These are phyloP conservation scores for Hanseniaspora thailandica DNA, from an alignment of 805 yeast genomes.

Conservation along the genomic window DNA sequence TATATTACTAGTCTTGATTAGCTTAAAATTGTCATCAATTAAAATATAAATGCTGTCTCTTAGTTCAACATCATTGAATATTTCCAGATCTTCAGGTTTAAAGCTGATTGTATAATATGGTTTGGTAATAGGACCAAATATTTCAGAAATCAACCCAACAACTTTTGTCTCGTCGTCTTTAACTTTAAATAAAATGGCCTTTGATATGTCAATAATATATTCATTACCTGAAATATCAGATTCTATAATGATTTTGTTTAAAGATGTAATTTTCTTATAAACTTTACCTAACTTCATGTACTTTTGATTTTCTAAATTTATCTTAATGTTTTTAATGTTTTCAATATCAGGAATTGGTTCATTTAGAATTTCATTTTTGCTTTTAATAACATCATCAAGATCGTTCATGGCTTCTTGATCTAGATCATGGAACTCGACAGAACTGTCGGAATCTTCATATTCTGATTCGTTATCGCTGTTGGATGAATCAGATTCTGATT, in stretches of 20 bases:
- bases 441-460: constrained; percentile 7
- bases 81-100: constrained; percentile 18
- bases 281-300: constrained; percentile 12
- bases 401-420: constrained; percentile 19
- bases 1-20: constrained; percentile 23
- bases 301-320: constrained; percentile 46
- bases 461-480: constrained; percentile 22
- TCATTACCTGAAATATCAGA: constrained; percentile 32
- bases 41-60: constrained; percentile 2
- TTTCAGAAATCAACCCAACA: constrained; percentile 73
- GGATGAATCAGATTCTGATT: constrained; percentile 6
- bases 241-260: constrained; percentile 40
- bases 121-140: constrained; percentile 72
- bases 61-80: constrained; percentile 14
- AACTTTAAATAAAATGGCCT: not conserved
- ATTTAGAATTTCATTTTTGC: constrained; percentile 64
- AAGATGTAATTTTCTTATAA: constrained; percentile 5
- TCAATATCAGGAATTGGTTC: constrained; percentile 62
- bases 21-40: constrained; percentile 11
- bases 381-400: constrained; percentile 51
- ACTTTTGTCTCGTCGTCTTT: constrained; percentile 30
- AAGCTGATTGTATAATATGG: constrained; percentile 75
- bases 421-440: constrained; percentile 15
- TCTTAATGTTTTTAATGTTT: constrained; percentile 37
- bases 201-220: constrained; percentile 4